Evolutionary conservation across 2,329 filamentous ascomycete genomes (phyloP), one percentile per base, ranked within the genome.

Genomic region (Alternaria incomplexa): DNA sequence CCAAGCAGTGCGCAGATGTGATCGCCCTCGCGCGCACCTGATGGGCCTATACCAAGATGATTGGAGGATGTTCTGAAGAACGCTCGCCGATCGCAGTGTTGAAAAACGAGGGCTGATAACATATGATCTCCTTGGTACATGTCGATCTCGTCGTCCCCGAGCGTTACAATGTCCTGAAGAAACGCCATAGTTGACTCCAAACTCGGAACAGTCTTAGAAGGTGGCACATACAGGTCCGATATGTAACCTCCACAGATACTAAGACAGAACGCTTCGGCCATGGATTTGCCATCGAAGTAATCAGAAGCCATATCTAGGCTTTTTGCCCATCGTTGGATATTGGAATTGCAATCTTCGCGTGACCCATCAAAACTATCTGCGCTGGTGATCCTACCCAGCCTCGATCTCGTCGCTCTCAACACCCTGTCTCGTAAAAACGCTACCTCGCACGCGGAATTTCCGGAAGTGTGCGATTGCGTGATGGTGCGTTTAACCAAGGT

Each of bases 191-290:
- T 17, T 10, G 30, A 25, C 30, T 15, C 20, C 3, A 53, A 12
- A n/a, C 11, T 25, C 25, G 51, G 50, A 11, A 5, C 11, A 3
- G 0, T 5, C 6, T 7, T 22, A 0, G 0, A 10, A 13, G 50
- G 17, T n/a, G 32, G 50, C 12, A 22, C 10, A 0, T n/a, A n/a
- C 1, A 12, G 6, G 11, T 53, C 51, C 8, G 20, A 17, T 22
- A 13, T 0, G 2, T 0, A 0, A 23, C 51, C 30, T 23, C 11
- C 15, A n/a, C 30, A 43, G 3, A 43, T n/a, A 2, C 10, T 1
- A 12, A 20, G 51, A 17, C 32, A 53, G 9, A 40, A 43, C 12
- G 51, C 20, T n/a, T 53, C 32, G 15, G 22, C 8, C 11, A 53
- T 25, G 10, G 51, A 2, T 11, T 17, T 43, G 15, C 51, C 20